Percentiles rank a stretch among this genome's conserved stretches.
Conservation (phyloP, 768 basidiomycete genomes). For the Boletales sp. region DNA sequence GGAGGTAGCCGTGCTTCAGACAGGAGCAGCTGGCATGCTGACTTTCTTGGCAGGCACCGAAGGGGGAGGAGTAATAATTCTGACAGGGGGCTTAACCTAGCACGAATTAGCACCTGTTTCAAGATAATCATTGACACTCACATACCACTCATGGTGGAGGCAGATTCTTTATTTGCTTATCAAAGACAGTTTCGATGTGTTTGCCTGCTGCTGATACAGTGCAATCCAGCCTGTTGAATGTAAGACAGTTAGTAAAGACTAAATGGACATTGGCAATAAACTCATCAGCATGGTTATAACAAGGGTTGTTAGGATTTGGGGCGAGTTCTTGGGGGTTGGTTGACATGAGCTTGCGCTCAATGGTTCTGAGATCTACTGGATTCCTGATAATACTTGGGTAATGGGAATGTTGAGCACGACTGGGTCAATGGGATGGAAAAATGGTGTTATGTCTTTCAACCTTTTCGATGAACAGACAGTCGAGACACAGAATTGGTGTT, state of each 20-base stretch:
- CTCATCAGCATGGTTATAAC: slow-evolving; percentile 73
- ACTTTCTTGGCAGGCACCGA: slow-evolving; percentile 30
- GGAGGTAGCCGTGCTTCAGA: slow-evolving; percentile 74
- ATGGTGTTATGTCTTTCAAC: slow-evolving; percentile 76
- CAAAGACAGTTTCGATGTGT: slow-evolving; percentile 78
- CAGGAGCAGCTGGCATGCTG: slow-evolving; percentile 36
- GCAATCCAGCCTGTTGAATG: slow-evolving; percentile 94
- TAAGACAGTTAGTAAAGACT: slow-evolving; percentile 83
- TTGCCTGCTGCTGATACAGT: slow-evolving; percentile 74
- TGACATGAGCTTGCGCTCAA: slow-evolving; percentile 81
- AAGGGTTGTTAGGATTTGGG: slow-evolving; percentile 61
- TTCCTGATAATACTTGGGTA: slow-evolving; percentile 82
- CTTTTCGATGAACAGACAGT: slow-evolving; percentile 83
- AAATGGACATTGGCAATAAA: slow-evolving; percentile 83
- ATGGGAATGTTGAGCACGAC: slow-evolving; percentile 79
- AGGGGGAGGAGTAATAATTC: slow-evolving; percentile 38
- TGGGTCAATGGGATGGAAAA: slow-evolving; percentile 85
- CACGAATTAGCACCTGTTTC: slow-evolving; percentile 10
- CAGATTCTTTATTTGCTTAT: slow-evolving; percentile 82
- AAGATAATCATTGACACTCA: slow-evolving; percentile 20
- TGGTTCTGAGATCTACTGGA: slow-evolving; percentile 93
- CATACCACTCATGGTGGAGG: slow-evolving; percentile 76
- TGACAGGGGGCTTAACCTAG: slow-evolving; percentile 44
- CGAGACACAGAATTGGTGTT: slow-evolving; percentile 76
- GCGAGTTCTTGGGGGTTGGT: slow-evolving; percentile 81